These are phyloP conservation scores for Ricinus communis DNA, from an alignment of 345 rosid species.

Conservation along the genomic window DNA sequence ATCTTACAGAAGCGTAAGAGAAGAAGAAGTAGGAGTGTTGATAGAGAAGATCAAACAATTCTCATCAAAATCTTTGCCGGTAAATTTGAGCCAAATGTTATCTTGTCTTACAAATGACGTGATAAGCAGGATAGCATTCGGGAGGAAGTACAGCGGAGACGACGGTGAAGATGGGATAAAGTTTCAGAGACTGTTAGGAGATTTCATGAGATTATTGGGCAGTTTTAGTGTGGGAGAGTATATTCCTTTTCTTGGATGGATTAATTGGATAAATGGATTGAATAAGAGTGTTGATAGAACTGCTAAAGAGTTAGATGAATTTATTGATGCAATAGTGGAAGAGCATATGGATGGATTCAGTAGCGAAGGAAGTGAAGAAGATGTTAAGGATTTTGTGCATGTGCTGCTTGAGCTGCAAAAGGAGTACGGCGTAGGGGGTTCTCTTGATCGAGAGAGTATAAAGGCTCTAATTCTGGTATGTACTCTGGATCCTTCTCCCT, in stretches of 20 bases:
- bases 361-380: too few relatives aligned
- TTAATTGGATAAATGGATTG: slow-evolving; percentile 5
- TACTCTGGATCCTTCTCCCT: too few relatives aligned
- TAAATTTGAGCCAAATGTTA: slow-evolving; percentile 41
- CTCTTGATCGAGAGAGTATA: slow-evolving; percentile 24
- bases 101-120: slow-evolving; percentile 36
- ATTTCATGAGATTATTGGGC: not conserved
- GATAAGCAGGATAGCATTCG: slow-evolving; percentile 42
- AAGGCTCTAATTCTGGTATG: slow-evolving; percentile 53
- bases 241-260: not conserved
- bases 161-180: slow-evolving; percentile 7
- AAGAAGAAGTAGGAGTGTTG: slow-evolving; percentile 42
- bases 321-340: slow-evolving; percentile 4
- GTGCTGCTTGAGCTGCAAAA: slow-evolving; percentile 36
- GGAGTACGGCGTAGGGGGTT: slow-evolving; percentile 20
- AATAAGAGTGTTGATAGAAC: not conserved
- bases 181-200: not conserved
- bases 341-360: not conserved
- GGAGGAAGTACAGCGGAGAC: slow-evolving; percentile 46
- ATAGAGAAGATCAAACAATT: slow-evolving; percentile 28
- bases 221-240: not conserved
- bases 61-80: slow-evolving; percentile 13
- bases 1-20: slow-evolving; percentile 34
- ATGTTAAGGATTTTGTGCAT: slow-evolving; percentile 25
- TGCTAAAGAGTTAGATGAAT: slow-evolving; percentile 1